Evolutionary conservation across 306 rosid genomes (phyloP).

Genomic region (Malus fusca): DNA sequence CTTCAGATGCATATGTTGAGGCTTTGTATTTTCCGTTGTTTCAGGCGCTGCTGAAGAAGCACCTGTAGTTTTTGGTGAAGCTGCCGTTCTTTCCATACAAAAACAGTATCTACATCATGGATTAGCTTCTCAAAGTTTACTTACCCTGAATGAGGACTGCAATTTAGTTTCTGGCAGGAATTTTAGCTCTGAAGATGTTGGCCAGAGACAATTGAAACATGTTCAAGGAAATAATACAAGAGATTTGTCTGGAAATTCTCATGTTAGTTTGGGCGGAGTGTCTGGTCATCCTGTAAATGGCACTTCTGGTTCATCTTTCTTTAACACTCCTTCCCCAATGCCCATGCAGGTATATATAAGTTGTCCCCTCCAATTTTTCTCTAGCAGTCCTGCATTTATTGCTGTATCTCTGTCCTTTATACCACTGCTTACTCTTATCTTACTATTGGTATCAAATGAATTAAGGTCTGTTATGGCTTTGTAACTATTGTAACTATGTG

Average conservation of each 20-base stretch:
- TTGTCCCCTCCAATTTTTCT: neutral
- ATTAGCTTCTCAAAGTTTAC: slow-evolving; percentile 40
- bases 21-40: slow-evolving; percentile 15
- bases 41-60: slow-evolving; percentile 97
- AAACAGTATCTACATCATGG: slow-evolving; percentile 64
- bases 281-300: slow-evolving; percentile 51
- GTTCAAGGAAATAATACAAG: slow-evolving; percentile 56
- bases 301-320: slow-evolving; percentile 61
- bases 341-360: slow-evolving; percentile 53
- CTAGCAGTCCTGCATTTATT: neutral
- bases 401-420: neutral
- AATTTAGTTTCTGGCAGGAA: slow-evolving; percentile 49
- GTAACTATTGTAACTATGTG: neutral
- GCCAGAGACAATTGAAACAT: slow-evolving; percentile 63
- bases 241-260: slow-evolving; percentile 71
- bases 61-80: slow-evolving; percentile 78
- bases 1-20: neutral
- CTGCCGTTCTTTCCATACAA: slow-evolving; percentile 78
- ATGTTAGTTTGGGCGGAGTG: slow-evolving; percentile 62
- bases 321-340: slow-evolving; percentile 89
- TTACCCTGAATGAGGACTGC: slow-evolving; percentile 48
- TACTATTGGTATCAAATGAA: neutral
- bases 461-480: neutral
- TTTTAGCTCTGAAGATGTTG: slow-evolving; percentile 44
- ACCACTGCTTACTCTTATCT: neutral